phyloP scores from a whole-genome alignment of 805 yeast genomes.

The Zygosaccharomyces gambellarensis region DNA sequence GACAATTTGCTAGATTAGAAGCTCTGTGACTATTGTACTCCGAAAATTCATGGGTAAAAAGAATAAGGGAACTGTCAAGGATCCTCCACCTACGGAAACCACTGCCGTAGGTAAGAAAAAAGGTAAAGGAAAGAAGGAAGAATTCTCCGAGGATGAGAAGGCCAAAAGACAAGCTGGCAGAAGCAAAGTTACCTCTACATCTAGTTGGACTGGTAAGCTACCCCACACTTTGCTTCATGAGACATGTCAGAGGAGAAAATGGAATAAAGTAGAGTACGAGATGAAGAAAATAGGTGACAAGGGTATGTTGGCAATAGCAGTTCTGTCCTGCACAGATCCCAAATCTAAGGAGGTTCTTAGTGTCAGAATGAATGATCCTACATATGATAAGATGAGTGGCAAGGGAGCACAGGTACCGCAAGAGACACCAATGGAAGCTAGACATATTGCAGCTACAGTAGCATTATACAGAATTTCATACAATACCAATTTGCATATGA shows the following conservation, averaged over 20 bases:
- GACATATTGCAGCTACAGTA: conserved; percentile 86
- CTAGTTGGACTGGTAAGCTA: conserved; percentile 92
- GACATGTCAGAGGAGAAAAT: conserved; percentile 78
- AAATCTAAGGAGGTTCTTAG: conserved; percentile 65
- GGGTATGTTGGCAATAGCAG: conserved; percentile 64
- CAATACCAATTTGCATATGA: conserved; percentile 79
- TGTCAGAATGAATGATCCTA: conserved; percentile 50
- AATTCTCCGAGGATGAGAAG: conserved; percentile 14
- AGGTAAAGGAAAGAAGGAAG: conserved; percentile 20
- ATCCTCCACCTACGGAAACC: conserved; percentile 9
- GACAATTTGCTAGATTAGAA: background rate
- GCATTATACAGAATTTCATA: conserved; percentile 76
- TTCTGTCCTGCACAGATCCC: conserved; percentile 69
- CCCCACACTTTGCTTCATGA: conserved; percentile 86
- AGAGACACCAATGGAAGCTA: conserved; percentile 81
- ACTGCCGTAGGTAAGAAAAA: conserved; percentile 18
- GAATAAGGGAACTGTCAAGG: conserved; percentile 10
- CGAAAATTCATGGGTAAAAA: conserved; percentile 22
- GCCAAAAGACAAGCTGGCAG: conserved; percentile 36
- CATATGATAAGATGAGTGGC: conserved; percentile 39
- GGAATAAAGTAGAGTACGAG: conserved; percentile 83
- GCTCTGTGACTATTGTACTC: background rate
- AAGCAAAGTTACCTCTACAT: conserved; percentile 55
- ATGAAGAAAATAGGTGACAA: conserved; percentile 47
- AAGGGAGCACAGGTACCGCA: conserved; percentile 53